Base-by-base conservation (phyloP, 768 basidiomycete species). In the Pleurotus platypus region DNA sequence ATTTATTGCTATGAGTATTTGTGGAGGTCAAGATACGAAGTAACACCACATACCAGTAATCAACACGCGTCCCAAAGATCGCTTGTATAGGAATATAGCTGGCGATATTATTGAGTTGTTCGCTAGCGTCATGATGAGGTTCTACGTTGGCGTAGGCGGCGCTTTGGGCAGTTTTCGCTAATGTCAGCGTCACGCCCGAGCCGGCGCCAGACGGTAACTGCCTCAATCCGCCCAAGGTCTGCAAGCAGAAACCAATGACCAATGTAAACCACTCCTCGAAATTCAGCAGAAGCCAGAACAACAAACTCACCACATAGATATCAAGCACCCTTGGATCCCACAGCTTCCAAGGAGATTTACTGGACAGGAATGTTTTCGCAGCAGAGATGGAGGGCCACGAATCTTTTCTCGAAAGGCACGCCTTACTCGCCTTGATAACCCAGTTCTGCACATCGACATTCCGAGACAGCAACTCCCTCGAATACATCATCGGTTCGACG, bases 261-360 rank as follows among this genome's bases (percentile, higher is more conserved):
- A 35, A 35, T 30, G 30, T 11, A 35, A 35, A 9, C 20, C 5
- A 38, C 15, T 26, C n/a, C 3, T 9, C 8, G 16, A 18, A 7
- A 38, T 13, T 5, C 38, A 9, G 37, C 13, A 50, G 39, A 55
- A 26, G 49, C 39, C 42, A 15, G 11, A 6, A 18, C 15, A 2
- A 3, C 59, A 30, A 2, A 67, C 75, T 46, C 45, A 78, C 81
- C 9, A 78, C 72, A 59, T 70, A 83, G 16, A 70, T 63, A 46
- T 69, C 67, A 48, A 83, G 64, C 2, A 80, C 69, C 15, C 81
- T 66, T 16, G 77, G 74, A 62, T 84, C 81, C 82, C 82, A 85
- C 0, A 61, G 49, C 62, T 75, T 73, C 72, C 75, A 81, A 9
- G 74, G 66, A 43, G 67, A 63, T 26, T 77, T 66, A 5, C 66